A percentile compares a stretch with the other conserved stretches of the same genome.
These are phyloP conservation scores for Pseudogymnoascus destructans DNA, from an alignment of 2,329 filamentous ascomycete genomes.

Conservation along the genomic window DNA sequence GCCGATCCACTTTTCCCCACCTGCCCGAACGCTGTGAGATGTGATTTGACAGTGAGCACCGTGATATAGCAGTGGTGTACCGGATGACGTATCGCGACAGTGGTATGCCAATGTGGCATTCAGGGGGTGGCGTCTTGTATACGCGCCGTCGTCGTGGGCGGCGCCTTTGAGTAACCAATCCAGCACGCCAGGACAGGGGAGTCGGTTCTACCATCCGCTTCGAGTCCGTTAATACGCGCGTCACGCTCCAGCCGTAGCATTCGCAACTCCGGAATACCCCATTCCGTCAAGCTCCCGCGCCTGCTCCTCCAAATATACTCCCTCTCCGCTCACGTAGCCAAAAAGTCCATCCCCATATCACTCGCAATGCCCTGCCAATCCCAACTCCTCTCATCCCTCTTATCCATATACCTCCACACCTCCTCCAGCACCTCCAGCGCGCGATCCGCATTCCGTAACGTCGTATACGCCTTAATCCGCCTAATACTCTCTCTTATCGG, in stretches of 20 bases:
- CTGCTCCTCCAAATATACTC: neutral
- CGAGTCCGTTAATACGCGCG: neutral
- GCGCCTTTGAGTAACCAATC: neutral
- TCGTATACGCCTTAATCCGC: neutral
- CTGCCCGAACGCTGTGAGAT: neutral
- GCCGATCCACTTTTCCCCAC: neutral
- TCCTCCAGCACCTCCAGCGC: constrained; percentile 9
- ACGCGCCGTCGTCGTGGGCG: neutral
- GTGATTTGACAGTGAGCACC: neutral
- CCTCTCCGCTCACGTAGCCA: constrained; percentile 26
- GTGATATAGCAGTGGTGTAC: neutral
- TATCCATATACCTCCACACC: constrained; percentile 10
- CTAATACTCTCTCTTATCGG: constrained; percentile 19
- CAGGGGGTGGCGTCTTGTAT: neutral
- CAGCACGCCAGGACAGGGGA: neutral
- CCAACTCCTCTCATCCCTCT: constrained; percentile 40
- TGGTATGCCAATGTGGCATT: neutral
- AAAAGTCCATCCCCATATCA: constrained; percentile 41
- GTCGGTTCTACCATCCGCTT: neutral
- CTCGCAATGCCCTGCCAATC: constrained; percentile 49
- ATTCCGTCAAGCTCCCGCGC: too few relatives aligned
- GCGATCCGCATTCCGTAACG: constrained; percentile 15
- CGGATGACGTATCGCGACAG: neutral
- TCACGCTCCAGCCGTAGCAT: neutral
- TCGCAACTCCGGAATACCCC: neutral